These are phyloP conservation scores for Helicocarpus griseus DNA, from an alignment of 2,329 filamentous ascomycete species.

Conservation along the genomic window DNA sequence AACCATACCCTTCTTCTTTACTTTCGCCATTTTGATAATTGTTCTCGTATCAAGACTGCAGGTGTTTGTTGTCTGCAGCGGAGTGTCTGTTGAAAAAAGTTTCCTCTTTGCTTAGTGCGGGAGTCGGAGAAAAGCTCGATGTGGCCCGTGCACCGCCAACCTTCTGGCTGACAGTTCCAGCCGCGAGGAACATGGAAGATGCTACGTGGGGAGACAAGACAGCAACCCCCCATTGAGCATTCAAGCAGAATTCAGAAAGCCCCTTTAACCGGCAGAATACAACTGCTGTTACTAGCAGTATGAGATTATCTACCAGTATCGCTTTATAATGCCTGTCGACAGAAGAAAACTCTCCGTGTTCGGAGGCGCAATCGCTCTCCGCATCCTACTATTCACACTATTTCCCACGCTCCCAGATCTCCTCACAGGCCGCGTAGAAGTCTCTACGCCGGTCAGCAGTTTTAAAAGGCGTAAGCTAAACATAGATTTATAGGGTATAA, in stretches of 20 bases:
- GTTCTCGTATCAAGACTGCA: neutral
- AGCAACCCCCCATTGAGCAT: too few species aligned
- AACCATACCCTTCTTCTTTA: slow-evolving; percentile 73
- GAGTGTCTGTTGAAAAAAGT: slow-evolving; percentile 20
- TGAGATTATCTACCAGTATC: neutral
- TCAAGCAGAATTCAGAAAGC: too few species aligned
- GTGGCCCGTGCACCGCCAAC: slow-evolving; percentile 12
- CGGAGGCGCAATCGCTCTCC: slow-evolving; percentile 63
- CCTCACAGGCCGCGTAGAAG: slow-evolving; percentile 83
- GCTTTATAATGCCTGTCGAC: slow-evolving; percentile 41
- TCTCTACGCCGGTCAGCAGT: slow-evolving; percentile 93
- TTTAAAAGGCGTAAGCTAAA: slow-evolving; percentile 77
- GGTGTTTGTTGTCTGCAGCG: neutral
- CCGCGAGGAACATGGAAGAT: neutral
- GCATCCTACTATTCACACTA: slow-evolving; percentile 66
- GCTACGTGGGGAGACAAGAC: neutral
- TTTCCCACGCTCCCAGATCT: slow-evolving; percentile 80
- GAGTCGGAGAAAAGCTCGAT: slow-evolving; percentile 8
- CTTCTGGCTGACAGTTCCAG: neutral
- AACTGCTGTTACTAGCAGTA: neutral
- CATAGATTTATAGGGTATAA: slow-evolving; percentile 3
- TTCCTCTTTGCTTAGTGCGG: slow-evolving; percentile 25
- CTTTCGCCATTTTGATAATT: slow-evolving; percentile 50
- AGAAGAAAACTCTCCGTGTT: slow-evolving; percentile 60
- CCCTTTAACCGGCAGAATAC: too few species aligned